Conservation (phyloP, 192 early-diverging fungal genomes). For the Backusella mclennaniae region DNA sequence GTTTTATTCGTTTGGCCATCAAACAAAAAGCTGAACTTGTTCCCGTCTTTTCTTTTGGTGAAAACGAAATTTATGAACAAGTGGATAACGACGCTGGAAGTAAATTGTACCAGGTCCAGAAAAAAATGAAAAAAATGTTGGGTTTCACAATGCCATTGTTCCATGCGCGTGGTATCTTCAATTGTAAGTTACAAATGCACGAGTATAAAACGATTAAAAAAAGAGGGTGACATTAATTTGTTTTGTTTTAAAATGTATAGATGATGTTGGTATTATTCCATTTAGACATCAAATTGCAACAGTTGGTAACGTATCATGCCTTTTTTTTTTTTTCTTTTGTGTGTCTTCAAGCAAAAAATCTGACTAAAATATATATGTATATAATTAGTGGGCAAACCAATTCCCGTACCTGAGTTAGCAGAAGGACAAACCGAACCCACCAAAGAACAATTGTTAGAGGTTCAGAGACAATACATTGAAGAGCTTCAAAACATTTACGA, state of each 20-base stretch:
- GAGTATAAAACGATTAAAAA: conserved; percentile 8
- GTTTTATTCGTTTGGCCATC: conserved; percentile 91
- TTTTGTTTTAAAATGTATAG: conserved; percentile 30
- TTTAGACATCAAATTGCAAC: conserved; percentile 47
- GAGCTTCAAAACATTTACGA: conserved; percentile 63
- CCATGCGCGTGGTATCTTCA: conserved; percentile 86
- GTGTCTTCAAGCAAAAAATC: not conserved
- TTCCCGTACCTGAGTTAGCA: conserved; percentile 52
- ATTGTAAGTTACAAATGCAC: conserved; percentile 59
- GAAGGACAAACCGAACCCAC: conserved; percentile 53
- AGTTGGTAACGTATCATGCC: conserved; percentile 26
- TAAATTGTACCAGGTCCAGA: conserved; percentile 68
- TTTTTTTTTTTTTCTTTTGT: not conserved
- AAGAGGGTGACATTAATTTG: not conserved
- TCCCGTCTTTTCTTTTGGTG: conserved; percentile 92
- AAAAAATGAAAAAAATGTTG: conserved; percentile 60
- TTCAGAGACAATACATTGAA: conserved; percentile 70
- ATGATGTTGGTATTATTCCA: conserved; percentile 52
- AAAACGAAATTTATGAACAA: conserved; percentile 89
- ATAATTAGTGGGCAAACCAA: conserved; percentile 59
- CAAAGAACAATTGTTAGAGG: conserved; percentile 52
- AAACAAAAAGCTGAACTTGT: conserved; percentile 72
- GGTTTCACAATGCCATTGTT: conserved; percentile 80
- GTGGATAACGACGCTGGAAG: conserved; percentile 67
- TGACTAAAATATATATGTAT: not conserved